Base-by-base conservation (phyloP, 768 basidiomycete genomes). In the Panaeolus papilionaceus region DNA sequence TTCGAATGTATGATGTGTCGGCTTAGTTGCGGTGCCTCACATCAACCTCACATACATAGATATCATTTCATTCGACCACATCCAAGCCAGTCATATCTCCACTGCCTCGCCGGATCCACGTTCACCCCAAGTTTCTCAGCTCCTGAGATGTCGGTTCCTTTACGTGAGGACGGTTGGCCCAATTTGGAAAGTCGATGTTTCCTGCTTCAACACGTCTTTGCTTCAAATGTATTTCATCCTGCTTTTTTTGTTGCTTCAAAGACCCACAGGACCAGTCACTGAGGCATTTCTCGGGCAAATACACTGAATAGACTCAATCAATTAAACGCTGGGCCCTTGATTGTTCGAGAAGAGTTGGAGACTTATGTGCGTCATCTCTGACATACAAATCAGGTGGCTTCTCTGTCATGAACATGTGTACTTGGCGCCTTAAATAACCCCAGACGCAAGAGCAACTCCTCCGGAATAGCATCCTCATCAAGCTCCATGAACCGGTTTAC, bases 401-500 rank as follows among this genome's bases (percentile, higher is more conserved):
- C 28, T 54, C 20, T 58, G 28, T 28, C 20, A 23, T 58, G 28
- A 58, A 58, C 54, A 58, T 58, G 54, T 58, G 54, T 26, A 33
- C 54, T 58, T 58, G 54, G 54, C 33, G 33, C 54, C 28, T 16
- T 58, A 37, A 58, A 58, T 58, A 58, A 33, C 54, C 26, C 28
- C 26, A 33, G 28, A 8, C 6, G 12, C 33, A 23, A 9, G 54
- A 33, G 54, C 7, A 58, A 58, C 54, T 58, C 54, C 54, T 28
- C 54, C 54, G 28, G 28, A 33, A 58, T 3, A 33, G 6, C 26
- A 45, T 9, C 33, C 45, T 49, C 42, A 18, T 45, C 64, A 49
- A 47, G 64, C 47, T 64, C 45, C 33, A 28, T 33, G 16, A 58
- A 44, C 64, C 42, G 67, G 38, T 62, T 51, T 23, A 20, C 61